Conservation (phyloP, 2,329 filamentous ascomycete species). For the Aureobasidium sp. region DNA sequence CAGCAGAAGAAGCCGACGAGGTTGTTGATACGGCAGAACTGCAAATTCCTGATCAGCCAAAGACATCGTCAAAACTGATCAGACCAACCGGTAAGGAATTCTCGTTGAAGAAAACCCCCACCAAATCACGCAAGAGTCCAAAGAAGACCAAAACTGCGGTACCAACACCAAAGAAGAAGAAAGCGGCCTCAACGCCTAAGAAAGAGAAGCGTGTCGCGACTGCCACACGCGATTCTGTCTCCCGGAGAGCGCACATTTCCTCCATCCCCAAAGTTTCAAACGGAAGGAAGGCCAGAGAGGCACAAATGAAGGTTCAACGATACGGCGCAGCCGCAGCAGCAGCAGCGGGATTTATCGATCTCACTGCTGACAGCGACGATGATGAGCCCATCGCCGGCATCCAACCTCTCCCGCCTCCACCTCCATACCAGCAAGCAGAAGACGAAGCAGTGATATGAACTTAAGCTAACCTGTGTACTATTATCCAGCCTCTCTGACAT, state of each 20-base stretch:
- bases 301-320: conserved; percentile 3
- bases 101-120: conserved; percentile 2
- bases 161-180: conserved; percentile 8
- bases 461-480: conserved; percentile 2
- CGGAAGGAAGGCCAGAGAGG: not conserved
- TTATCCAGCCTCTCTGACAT: conserved; percentile 12
- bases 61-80: conserved; percentile 6
- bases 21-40: conserved; percentile 17
- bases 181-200: conserved; percentile 14
- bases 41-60: conserved; percentile 8
- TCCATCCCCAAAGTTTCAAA: not conserved
- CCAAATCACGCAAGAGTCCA: conserved; percentile 8
- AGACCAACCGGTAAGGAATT: conserved; percentile 16
- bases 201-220: conserved; percentile 1
- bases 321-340: not conserved
- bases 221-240: not conserved
- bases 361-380: conserved; percentile 13
- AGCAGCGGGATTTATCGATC: not conserved
- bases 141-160: not conserved
- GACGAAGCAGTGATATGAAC: conserved; percentile 1
- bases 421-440: not conserved
- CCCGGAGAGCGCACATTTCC: not conserved
- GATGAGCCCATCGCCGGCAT: not conserved
- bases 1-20: conserved; percentile 26
- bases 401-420: not conserved